These are phyloP conservation scores for Salix caprea DNA, from an alignment of 345 rosid genomes.

Conservation along the genomic window DNA sequence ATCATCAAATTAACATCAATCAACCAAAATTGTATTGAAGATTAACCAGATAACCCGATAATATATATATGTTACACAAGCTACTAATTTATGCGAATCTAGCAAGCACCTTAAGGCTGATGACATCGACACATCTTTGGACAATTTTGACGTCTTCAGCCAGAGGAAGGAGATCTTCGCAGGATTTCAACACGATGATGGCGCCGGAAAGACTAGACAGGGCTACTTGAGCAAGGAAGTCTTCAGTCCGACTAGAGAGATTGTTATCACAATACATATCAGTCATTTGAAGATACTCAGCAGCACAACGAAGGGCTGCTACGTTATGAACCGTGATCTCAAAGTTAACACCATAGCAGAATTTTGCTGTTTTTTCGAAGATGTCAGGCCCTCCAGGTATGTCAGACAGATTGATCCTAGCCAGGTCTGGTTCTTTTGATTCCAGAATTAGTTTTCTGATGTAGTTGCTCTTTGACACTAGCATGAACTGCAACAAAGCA, in stretches of 20 bases:
- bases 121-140: slow-evolving; percentile 63
- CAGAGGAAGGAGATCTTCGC: slow-evolving; percentile 68
- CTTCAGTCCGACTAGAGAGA: slow-evolving; percentile 80
- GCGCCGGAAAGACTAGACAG: slow-evolving; percentile 83
- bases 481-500: slow-evolving; percentile 56
- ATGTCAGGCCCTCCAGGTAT: slow-evolving; percentile 93
- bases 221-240: slow-evolving; percentile 79
- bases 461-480: slow-evolving; percentile 88
- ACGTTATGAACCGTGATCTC: slow-evolving; percentile 93
- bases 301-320: slow-evolving; percentile 85
- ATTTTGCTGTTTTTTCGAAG: slow-evolving; percentile 88
- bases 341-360: slow-evolving; percentile 92
- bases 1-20: not conserved
- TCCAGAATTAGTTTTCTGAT: slow-evolving; percentile 73
- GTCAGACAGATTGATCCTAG: slow-evolving; percentile 56
- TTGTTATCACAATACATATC: slow-evolving; percentile 65
- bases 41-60: not conserved
- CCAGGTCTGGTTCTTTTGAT: slow-evolving; percentile 54
- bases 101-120: slow-evolving; percentile 47
- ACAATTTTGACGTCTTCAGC: slow-evolving; percentile 70
- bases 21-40: not conserved
- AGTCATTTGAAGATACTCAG: slow-evolving; percentile 83
- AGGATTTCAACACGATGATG: slow-evolving; percentile 74
- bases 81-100: not conserved
- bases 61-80: not conserved